Conservation (phyloP, 1,139 yeast genomes). For the Debaryomyces psychrophilus region DNA sequence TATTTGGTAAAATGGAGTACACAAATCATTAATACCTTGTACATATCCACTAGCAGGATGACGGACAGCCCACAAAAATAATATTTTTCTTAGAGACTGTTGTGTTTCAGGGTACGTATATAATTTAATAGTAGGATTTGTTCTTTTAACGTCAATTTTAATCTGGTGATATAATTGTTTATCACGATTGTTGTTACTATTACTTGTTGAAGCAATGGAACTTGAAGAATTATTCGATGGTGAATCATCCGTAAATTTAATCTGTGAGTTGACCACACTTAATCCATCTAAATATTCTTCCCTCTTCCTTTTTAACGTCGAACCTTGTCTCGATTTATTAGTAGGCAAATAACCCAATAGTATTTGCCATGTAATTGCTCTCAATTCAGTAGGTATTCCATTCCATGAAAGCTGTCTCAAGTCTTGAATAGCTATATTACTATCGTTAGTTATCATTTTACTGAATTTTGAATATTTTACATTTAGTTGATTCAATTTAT, state of each 20-base stretch:
- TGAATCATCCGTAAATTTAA: constrained; percentile 54
- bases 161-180: constrained; percentile 94
- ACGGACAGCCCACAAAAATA: constrained; percentile 93
- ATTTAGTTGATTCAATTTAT: constrained; percentile 59
- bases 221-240: constrained; percentile 18
- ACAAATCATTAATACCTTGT: constrained; percentile 96
- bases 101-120: constrained; percentile 76
- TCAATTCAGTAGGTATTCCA: constrained; percentile 81
- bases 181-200: constrained; percentile 48
- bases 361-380: constrained; percentile 90
- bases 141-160: constrained; percentile 91
- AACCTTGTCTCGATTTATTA: constrained; percentile 71
- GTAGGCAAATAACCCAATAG: constrained; percentile 89
- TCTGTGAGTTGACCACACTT: constrained; percentile 26
- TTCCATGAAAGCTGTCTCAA: constrained; percentile 87
- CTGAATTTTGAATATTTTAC: constrained; percentile 71
- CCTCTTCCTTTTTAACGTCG: constrained; percentile 76
- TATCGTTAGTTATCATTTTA: constrained; percentile 59
- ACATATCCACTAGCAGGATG: constrained; percentile 99
- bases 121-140: constrained; percentile 81
- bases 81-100: constrained; percentile 72
- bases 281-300: constrained; percentile 82
- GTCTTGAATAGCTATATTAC: constrained; percentile 61
- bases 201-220: constrained; percentile 34
- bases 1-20: constrained; percentile 91